Base-by-base conservation (phyloP, 2,329 filamentous ascomycete genomes). In the Berkeleyomyces basicola region DNA sequence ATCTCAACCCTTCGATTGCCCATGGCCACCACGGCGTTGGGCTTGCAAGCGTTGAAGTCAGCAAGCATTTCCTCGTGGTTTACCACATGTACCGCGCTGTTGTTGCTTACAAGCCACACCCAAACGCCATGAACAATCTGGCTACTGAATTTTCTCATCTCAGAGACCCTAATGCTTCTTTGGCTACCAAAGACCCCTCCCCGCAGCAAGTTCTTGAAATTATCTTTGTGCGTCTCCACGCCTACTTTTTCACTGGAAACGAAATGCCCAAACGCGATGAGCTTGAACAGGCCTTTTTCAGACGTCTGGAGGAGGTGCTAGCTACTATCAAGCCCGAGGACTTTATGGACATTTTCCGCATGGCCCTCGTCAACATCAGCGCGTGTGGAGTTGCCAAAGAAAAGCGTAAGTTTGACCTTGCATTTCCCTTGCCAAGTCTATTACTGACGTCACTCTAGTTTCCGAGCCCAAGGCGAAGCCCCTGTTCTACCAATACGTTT, bases 61-160 rank as follows among this genome's bases (percentile, higher is more conserved):
- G 81, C 64, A 86, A 92, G 67, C 87, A 95, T 70, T 80, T 97
- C 59, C 83, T 90, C 65, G 85, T 90, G 7, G 86, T 95, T 39
- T 97, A 96, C 72, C 85, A 96, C 72, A 82, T 97, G 47, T 93
- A 96, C 70, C 85, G 91, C 66, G 86, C 91, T 14, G 79, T 93
- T 67, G 84, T 85, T 7, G 85, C 89, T 40, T 79, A 84, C 61
- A 78, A 85, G 47, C 89, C 90, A 3, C 85, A 93, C 69, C 85
- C 86, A 0, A 81, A 85, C 55, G 90, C 90, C 2, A 78, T 80
- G 63, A 75, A 78, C 16, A 97, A 97, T 69, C 78, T 99, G 58
- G 85, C 88, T 68, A 78, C 85, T 61, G 88, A 93, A 70, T 91
- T 96, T 70, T 81, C 77, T 66, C 71, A 75, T 51, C 74, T 73